Evolutionary conservation across 257 asterid genomes (phyloP), one percentile per base, ranked within the genome.

Genomic region (Scutellaria baicalensis): DNA sequence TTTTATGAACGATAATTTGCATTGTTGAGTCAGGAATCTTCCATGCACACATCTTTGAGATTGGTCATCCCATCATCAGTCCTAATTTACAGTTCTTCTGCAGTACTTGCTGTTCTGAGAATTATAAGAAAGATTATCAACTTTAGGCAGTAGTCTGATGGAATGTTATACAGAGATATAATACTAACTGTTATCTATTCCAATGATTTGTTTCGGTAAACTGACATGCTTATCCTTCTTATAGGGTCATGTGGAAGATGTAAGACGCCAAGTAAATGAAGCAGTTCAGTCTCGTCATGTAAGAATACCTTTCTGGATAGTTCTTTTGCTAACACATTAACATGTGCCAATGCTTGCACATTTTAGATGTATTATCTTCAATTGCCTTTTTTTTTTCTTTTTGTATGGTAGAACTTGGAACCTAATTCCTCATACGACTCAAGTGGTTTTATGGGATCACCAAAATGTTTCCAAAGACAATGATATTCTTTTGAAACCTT

Each of bases 211-310:
- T 69, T 35, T 11, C 63, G 14, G 62, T 73, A 42, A 66, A 70
- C 72, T 77, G 27, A 77, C 43, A 33, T 16, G n/a, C 69, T 70
- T 56, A 69, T 49, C 69, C 44, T 80, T 59, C 68, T 73, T 77
- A 75, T 75, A 94, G 99, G 97, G 97, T 72, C 96, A 89, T 43
- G 97, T 89, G 82, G 95, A 87, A 76, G 97, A 89, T 70, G 96
- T 85, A 73, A 80, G 90, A 71, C 96, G 96, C 75, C 95, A 91
- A 86, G 97, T 91, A 45, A 82, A 91, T 70, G 99, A 94, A 88
- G 97, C 97, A 35, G 93, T 89, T 78, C 95, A 81, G 66, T 77
- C 89, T 67, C 97, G 99, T 59, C 96, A 91, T 82, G 99, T 91
- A 23, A 86, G 97, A 76, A 68, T 36, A 73, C 71, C 45, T 76